These are phyloP conservation scores for Lachancea sp. DNA, from an alignment of 805 yeast genomes.

Conservation along the genomic window DNA sequence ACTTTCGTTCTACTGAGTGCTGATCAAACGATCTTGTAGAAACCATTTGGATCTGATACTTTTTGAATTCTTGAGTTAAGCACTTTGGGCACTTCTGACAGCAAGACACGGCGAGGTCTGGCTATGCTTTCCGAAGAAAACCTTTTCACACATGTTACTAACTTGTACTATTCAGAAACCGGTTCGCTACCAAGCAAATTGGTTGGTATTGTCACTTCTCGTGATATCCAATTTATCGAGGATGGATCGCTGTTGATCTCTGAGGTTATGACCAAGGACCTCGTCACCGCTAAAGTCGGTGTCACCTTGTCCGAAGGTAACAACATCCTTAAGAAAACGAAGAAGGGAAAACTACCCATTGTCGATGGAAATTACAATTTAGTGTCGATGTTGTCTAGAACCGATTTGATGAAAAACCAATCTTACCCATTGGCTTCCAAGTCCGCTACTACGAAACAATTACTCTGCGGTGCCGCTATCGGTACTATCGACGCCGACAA, in stretches of 20 bases:
- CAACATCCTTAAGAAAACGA: slow-evolving; percentile 80
- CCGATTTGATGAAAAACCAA: slow-evolving; percentile 94
- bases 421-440: slow-evolving; percentile 92
- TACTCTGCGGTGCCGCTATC: slow-evolving; percentile 97
- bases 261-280: slow-evolving; percentile 84
- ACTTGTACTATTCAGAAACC: slow-evolving; percentile 46
- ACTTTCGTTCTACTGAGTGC: slow-evolving; percentile 99
- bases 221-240: slow-evolving; percentile 94
- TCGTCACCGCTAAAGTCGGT: slow-evolving; percentile 79
- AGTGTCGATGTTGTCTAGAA: slow-evolving; percentile 85
- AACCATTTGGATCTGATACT: slow-evolving; percentile 40
- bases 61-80: neutral
- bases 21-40: slow-evolving; percentile 98
- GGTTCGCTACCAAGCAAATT: slow-evolving; percentile 87
- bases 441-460: slow-evolving; percentile 86
- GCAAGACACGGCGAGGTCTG: no score
- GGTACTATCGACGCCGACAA: slow-evolving; percentile 91
- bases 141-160: slow-evolving; percentile 14
- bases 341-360: slow-evolving; percentile 96
- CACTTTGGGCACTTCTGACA: neutral
- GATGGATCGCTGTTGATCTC: slow-evolving; percentile 54
- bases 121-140: no score
- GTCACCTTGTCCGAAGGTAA: slow-evolving; percentile 81
- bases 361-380: slow-evolving; percentile 71
- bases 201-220: slow-evolving; percentile 91